Evolutionary conservation across 345 rosid species (phyloP).

Genomic region (Eucalyptus fibrosa): DNA sequence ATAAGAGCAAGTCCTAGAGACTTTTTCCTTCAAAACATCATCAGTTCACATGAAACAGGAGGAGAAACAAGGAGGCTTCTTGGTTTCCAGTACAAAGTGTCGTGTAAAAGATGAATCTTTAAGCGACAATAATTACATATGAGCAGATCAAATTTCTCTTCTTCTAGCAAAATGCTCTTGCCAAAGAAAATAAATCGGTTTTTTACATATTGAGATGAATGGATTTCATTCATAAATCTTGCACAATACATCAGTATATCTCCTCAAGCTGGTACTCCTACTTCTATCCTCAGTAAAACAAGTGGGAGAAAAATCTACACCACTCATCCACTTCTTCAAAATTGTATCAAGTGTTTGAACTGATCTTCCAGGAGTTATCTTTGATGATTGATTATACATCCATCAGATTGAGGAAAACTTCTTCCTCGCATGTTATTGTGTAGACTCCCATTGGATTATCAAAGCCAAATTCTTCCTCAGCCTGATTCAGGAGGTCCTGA

Average conservation of each 20-base stretch:
- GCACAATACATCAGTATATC: background rate
- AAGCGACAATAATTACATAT: background rate
- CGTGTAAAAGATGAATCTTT: background rate
- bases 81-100: background rate
- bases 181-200: background rate
- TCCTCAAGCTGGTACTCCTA: background rate
- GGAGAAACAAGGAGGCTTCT: background rate
- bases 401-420: slow-evolving; percentile 2
- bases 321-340: background rate
- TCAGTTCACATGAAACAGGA: background rate
- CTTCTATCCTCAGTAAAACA: background rate
- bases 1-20: background rate
- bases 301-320: background rate
- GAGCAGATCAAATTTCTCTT: background rate
- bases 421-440: slow-evolving; percentile 19
- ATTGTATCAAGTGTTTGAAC: background rate
- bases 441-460: slow-evolving; percentile 24
- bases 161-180: background rate
- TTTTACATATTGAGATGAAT: background rate
- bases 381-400: background rate
- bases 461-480: slow-evolving; percentile 23
- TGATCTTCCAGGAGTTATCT: background rate
- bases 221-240: background rate
- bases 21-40: background rate
- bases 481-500: slow-evolving; percentile 6